Evolutionary conservation across 179 eudicot genomes (phyloP).

Genomic region (Silene vulgaris): DNA sequence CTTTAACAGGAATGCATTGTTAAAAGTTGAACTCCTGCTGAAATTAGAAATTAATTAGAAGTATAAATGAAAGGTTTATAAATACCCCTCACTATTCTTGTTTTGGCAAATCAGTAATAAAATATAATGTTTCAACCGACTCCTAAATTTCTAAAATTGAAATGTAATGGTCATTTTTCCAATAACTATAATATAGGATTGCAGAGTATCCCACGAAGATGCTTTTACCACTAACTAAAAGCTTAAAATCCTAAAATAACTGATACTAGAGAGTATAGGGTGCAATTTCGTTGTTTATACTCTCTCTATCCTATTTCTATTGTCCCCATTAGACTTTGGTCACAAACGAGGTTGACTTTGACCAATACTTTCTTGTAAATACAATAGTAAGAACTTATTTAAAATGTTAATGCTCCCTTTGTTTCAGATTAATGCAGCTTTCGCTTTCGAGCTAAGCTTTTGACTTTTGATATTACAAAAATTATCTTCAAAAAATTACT

Average conservation of each 20-base stretch:
- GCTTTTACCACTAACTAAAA: too few relatives aligned
- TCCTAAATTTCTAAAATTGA: background rate
- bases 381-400: background rate
- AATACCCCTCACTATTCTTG: too few relatives aligned
- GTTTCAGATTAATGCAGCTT: background rate
- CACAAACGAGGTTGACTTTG: background rate
- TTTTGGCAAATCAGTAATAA: too few relatives aligned
- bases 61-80: too few relatives aligned
- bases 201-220: too few relatives aligned
- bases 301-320: background rate
- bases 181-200: background rate
- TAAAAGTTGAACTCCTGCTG: background rate
- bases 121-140: background rate
- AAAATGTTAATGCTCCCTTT: background rate
- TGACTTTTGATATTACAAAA: background rate
- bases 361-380: background rate
- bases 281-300: background rate
- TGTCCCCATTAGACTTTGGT: slow-evolving; percentile 5
- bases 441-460: background rate
- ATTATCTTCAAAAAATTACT: background rate
- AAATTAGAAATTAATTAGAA: background rate
- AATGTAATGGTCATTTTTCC: background rate
- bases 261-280: background rate
- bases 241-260: background rate
- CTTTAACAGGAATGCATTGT: background rate